Evolutionary conservation across 768 basidiomycete genomes (phyloP).

Genomic region (Phaeotremella fagi): DNA sequence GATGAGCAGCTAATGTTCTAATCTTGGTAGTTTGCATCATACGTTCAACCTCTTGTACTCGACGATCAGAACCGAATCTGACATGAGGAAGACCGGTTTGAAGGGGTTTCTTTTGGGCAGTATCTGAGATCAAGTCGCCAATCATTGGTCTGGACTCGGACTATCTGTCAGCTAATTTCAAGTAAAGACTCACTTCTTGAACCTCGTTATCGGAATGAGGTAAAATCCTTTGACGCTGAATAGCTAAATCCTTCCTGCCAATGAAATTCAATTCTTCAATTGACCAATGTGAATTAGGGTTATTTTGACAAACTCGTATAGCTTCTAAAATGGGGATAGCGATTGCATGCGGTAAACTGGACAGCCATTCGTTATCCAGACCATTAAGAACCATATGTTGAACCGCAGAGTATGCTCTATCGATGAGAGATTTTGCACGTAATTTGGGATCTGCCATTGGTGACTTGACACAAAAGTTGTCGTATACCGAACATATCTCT

Average conservation of each 20-base stretch:
- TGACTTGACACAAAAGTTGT: constrained; percentile 1
- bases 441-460: not conserved
- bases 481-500: constrained; percentile 19
- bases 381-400: constrained; percentile 24
- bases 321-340: constrained; percentile 73
- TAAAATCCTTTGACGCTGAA: constrained; percentile 31
- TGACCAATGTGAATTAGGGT: constrained; percentile 71
- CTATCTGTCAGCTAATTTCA: not conserved
- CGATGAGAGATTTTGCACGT: not conserved
- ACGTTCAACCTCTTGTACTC: constrained; percentile 83
- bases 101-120: not conserved
- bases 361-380: constrained; percentile 27
- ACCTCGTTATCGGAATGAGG: not conserved
- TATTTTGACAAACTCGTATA: constrained; percentile 72
- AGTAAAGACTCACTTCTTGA: constrained; percentile 10
- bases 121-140: constrained; percentile 50
- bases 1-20: constrained; percentile 60
- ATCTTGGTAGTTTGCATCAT: constrained; percentile 78
- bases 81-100: constrained; percentile 60
- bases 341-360: constrained; percentile 34
- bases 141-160: constrained; percentile 10
- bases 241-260: constrained; percentile 69
- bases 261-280: constrained; percentile 64
- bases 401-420: constrained; percentile 13
- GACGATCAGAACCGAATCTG: constrained; percentile 82